Percentiles rank a stretch among this genome's conserved stretches.
Conservation (phyloP, 2,329 filamentous ascomycete species). For the Venturia oleaginea region DNA sequence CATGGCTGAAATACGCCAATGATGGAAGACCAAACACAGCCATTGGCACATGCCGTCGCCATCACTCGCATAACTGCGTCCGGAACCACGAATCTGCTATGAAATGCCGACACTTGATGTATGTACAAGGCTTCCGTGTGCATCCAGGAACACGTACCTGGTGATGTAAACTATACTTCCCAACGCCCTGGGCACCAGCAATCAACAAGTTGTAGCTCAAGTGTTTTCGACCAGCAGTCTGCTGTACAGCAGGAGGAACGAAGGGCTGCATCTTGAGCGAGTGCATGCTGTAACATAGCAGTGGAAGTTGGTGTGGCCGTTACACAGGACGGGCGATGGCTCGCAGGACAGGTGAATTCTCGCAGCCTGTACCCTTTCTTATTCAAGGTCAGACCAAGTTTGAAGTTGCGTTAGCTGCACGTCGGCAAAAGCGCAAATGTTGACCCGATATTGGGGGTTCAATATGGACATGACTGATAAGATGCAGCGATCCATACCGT, state of each 20-base stretch:
- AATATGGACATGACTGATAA: neutral
- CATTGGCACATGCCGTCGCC: neutral
- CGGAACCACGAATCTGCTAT: neutral
- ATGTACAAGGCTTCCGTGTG: neutral
- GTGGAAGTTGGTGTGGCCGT: neutral
- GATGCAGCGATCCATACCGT: neutral
- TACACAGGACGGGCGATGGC: too few species aligned
- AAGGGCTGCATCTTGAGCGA: slow-evolving; percentile 7
- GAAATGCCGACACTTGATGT: neutral
- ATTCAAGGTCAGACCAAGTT: neutral
- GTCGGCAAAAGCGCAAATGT: neutral
- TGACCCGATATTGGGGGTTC: neutral
- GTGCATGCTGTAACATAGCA: neutral
- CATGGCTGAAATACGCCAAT: neutral
- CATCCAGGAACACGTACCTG: neutral
- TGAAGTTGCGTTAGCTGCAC: neutral
- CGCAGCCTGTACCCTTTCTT: neutral
- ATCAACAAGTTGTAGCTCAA: slow-evolving; percentile 4
- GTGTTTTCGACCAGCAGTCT: neutral
- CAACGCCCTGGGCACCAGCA: neutral
- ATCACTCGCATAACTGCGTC: neutral
- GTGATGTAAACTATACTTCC: slow-evolving; percentile 8
- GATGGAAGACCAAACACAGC: too few species aligned
- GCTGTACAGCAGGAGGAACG: neutral
- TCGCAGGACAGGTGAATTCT: neutral